A percentile compares a stretch with the other conserved stretches of the same genome.
These are phyloP conservation scores for Fraxinus dipetala DNA, from an alignment of 305 asterid genomes.

Conservation along the genomic window DNA sequence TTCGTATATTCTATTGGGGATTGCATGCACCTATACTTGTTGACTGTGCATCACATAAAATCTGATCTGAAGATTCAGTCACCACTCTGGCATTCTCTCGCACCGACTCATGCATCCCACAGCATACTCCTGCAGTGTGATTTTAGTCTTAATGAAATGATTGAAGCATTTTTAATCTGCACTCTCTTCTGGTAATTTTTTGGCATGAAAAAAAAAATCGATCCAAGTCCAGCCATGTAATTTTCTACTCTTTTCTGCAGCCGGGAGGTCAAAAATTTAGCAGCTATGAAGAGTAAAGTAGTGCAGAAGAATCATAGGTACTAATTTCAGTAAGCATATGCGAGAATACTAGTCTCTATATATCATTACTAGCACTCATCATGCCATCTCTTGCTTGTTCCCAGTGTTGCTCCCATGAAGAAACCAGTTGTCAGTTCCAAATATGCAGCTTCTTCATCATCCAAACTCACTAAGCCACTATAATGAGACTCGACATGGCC, in stretches of 20 bases:
- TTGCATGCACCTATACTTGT: neutral
- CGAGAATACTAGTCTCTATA: neutral
- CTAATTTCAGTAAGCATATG: neutral
- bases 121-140: neutral
- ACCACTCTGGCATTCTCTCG: neutral
- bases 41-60: neutral
- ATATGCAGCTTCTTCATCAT: conserved; percentile 39
- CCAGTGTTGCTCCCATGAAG: conserved; percentile 39
- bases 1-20: neutral
- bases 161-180: neutral
- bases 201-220: neutral
- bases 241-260: conserved; percentile 38
- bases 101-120: neutral
- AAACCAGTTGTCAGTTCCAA: conserved; percentile 38
- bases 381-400: conserved; percentile 14
- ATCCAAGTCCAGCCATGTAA: neutral
- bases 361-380: conserved; percentile 7
- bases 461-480: conserved; percentile 38
- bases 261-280: conserved; percentile 71
- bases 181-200: neutral
- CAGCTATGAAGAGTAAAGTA: conserved; percentile 57
- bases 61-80: neutral
- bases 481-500: conserved; percentile 28
- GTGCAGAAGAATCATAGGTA: conserved; percentile 58
- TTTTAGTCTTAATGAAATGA: neutral